Evolutionary conservation across 306 rosid genomes (phyloP), one percentile per base, ranked within the genome.

Genomic region (Fagus sylvatica): DNA sequence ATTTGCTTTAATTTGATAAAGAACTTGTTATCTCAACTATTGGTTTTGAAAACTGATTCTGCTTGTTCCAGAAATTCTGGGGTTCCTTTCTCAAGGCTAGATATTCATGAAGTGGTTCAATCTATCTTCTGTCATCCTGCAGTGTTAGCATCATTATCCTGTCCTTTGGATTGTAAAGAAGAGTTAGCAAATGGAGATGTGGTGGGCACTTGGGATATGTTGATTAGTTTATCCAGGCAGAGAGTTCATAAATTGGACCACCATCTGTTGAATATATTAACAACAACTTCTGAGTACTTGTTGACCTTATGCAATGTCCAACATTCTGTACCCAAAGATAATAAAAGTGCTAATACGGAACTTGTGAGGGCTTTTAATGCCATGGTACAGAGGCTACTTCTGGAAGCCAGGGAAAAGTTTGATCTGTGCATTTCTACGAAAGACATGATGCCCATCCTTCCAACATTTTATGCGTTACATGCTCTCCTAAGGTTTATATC

Each of bases 101-200:
- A 77, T 77, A 74, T 84, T 65, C 88, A 79, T 69, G 91, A 87
- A 84, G 90, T 87, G 72, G 88, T 75, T 62, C 81, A 84, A 86
- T 87, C 89, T 56, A 87, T 91, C 69, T 87, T 87, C 75, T 79
- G 75, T 76, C 97, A 92, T 87, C 95, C 97, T 75, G 88, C 85
- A 46, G 80, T 88, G 56, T 7, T 79, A 61, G 72, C 79, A 69
- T 89, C 93, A 41, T 81, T 89, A 22, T 87, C 91, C 57, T 71
- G 69, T 65, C 90, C 97, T 41, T 53, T 92, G 82, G 86, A 71
- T 53, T 86, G 77, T 81, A 64, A 54, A 59, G 78, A 69, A 69
- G 86, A 73, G 74, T 48, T 84, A 36, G 56, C 76, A 72, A 78
- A 71, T 80, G 76, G 46, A 62, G 77, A 80, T 67, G 42, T 75